Base-by-base conservation (phyloP, 2,329 filamentous ascomycete genomes). In the Aspergillus ruber region DNA sequence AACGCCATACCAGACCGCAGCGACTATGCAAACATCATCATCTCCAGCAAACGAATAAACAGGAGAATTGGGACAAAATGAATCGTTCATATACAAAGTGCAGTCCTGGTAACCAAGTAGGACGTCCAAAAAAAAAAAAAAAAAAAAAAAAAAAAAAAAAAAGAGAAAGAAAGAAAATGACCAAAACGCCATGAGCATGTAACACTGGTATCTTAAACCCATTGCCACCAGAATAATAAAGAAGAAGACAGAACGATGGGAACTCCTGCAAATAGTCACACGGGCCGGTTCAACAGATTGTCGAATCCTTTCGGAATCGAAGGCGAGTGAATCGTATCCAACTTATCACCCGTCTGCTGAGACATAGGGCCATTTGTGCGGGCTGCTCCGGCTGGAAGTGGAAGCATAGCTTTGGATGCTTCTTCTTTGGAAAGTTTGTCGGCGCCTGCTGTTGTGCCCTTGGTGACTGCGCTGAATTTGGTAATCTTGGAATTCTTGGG, bases 301-400 rank as follows among this genome's bases (percentile, higher is more conserved):
- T 47, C 49, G 56, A 60, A 59, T n/a, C 58, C 58, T 4, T 57
- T 53, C 3, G 58, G 58, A 23, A 59, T 51, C 13, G 56, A 59
- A 20, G 54, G 50, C 10, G 58, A 54, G 18, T 53, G 58, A 9
- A 59, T 60, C 21, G 58, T 60, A 13, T 58, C 56, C 15, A 46
- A 42, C 18, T 55, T 48, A 17, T 47, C 49, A 45, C 48, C 42
- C 32, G 33, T 48, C 8, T 57, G 52, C 35, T 63, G 61, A 33
- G 62, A 63, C 44, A 67, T 54, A n/a, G 59, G 58, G 1, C 66
- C 61, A 45, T 71, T 72, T 49, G 61, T 69, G 47, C 63, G 64
- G 12, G 61, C 60, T 33, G 64, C 64, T 29, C 62, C 60, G 3
- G 61, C 55, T 25, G 66, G 60, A 44, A 71, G 49, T 17, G 63